Evolutionary conservation across 306 rosid genomes (phyloP), one percentile per base, ranked within the genome.

Genomic region (Quercus bicolor): DNA sequence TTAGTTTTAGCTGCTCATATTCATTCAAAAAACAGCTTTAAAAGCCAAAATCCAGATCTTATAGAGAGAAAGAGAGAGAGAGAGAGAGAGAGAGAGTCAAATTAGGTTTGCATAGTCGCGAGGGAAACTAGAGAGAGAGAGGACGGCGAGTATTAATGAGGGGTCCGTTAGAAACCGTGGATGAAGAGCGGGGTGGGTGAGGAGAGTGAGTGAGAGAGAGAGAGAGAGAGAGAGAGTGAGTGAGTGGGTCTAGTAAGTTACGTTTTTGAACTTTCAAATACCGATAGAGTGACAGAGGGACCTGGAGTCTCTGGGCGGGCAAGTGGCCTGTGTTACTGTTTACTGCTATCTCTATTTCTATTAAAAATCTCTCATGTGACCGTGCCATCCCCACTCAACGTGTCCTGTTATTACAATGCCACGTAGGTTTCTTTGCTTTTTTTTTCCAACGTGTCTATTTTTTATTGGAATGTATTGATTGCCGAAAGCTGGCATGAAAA

Each of bases 201-300:
- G 51, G 15, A 62, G 11, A 34, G 70, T 5, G 37, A 26, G 57
- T 0, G 20, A 14, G 29, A 13, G 85, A 53, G 64, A 45, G 77
- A n/a, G 84, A 16, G 86, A 7, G 79, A 37, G 75, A 26, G 28
- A 24, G 26, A 1, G 80, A 1, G 84, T n/a, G n/a, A 16, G 86
- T 11, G 79, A 37, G 77, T 8, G 69, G 18, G 77, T 73, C 3
- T 8, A 40, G 43, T 34, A 5, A 6, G 45, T 66, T 75, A 61
- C 12, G 11, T 83, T 77, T 90, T 90, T 90, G 91, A 87, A 90
- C 88, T 57, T 90, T 90, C 91, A 88, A 90, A 88, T 76, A 82
- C 62, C 68, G 62, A 78, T 53, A 71, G 19, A 48, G 4, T 59
- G 83, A 26, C 77, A 84, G 62, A 77, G 68, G 1, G 28, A 26